Evolutionary conservation across 202 grass and related monocot species (phyloP).

Genomic region (Carex arenaria): DNA sequence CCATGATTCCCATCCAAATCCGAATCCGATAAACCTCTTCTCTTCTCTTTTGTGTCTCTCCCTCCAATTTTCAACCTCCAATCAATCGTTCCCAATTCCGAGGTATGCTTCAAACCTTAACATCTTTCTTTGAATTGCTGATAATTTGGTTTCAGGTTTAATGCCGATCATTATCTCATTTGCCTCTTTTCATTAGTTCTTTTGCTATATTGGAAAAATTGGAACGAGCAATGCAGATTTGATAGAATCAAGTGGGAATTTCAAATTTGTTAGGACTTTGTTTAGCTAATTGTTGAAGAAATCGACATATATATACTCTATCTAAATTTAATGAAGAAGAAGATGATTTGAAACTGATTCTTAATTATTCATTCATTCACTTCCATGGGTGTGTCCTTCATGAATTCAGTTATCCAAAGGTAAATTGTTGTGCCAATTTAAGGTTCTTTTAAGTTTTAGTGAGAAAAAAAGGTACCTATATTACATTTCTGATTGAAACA

Average conservation of each 20-base stretch:
- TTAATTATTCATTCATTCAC: too few relatives aligned
- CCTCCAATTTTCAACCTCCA: not conserved
- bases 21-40: not conserved
- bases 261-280: not conserved
- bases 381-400: not conserved
- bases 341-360: too few relatives aligned
- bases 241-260: not conserved
- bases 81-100: not conserved
- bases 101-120: not conserved
- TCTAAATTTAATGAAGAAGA: not conserved
- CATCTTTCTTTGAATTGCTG: not conserved
- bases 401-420: not conserved
- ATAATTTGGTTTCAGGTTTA: not conserved
- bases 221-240: not conserved
- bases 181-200: not conserved
- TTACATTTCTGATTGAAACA: not conserved
- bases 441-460: not conserved
- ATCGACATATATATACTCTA: not conserved
- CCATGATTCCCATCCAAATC: not conserved
- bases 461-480: not conserved
- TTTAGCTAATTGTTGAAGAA: not conserved
- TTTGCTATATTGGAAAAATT: too few relatives aligned
- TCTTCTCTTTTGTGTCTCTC: not conserved
- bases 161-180: not conserved
- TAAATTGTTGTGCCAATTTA: not conserved